phyloP scores from a whole-genome alignment of 345 rosid species.

The Adansonia digitata region DNA sequence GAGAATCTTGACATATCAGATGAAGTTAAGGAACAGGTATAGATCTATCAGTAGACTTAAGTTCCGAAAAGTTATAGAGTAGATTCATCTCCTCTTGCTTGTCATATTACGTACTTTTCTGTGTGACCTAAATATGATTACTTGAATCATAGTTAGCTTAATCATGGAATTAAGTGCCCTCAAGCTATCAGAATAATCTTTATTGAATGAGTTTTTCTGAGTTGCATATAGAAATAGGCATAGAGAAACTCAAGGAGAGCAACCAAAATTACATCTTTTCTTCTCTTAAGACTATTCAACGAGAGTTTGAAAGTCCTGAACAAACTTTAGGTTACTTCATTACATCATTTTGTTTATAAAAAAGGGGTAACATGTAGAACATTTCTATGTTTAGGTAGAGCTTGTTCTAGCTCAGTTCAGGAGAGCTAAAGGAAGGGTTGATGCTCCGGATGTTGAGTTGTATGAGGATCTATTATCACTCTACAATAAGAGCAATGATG shows the following conservation, averaged over 20 bases:
- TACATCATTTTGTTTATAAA: neutral
- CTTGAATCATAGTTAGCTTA: neutral
- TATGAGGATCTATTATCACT: constrained; percentile 61
- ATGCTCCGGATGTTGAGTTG: constrained; percentile 53
- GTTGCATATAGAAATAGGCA: neutral
- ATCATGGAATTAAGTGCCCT: neutral
- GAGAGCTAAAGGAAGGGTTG: constrained; percentile 84
- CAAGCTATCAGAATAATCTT: neutral
- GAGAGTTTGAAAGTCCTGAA: neutral
- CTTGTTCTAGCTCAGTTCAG: constrained; percentile 80
- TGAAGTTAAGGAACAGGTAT: constrained; percentile 98
- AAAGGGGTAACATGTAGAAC: neutral
- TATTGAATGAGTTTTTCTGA: neutral
- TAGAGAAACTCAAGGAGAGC: neutral
- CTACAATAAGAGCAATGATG: constrained; percentile 44
- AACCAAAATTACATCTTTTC: neutral
- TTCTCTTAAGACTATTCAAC: neutral
- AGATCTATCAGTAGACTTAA: neutral
- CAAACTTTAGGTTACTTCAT: neutral
- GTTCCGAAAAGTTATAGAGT: neutral
- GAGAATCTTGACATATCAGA: constrained; percentile 84
- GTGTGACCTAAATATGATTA: constrained; percentile 6
- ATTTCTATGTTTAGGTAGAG: constrained; percentile 55
- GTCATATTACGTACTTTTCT: neutral
- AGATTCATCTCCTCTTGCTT: neutral